Percentiles rank a stretch among this genome's conserved stretches.
Evolutionary conservation across 257 asterid species (phyloP).

Genomic region (Primulina tabacum): DNA sequence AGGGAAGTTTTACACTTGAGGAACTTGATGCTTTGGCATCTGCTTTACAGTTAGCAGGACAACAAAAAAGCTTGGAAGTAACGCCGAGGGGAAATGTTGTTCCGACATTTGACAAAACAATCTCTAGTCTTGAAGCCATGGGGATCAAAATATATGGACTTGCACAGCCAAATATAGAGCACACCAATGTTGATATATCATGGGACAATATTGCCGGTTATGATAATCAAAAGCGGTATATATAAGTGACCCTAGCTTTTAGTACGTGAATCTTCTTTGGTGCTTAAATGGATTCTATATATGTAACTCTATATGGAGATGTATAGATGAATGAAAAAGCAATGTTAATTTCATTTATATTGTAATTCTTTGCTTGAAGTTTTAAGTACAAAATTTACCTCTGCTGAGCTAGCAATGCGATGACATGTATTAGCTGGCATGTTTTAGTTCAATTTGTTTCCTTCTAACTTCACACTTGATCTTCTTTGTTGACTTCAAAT

Average conservation of each 20-base stretch:
- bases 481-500: constrained; percentile 17
- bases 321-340: constrained; percentile 15
- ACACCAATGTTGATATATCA: constrained; percentile 49
- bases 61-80: constrained; percentile 40
- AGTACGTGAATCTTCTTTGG: constrained; percentile 16
- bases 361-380: background rate
- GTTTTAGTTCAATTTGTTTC: constrained; percentile 6
- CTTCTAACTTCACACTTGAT: constrained; percentile 3
- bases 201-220: constrained; percentile 99
- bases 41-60: constrained; percentile 61
- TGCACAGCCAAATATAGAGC: constrained; percentile 40
- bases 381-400: too few relatives aligned
- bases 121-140: constrained; percentile 72
- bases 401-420: too few relatives aligned
- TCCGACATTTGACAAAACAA: constrained; percentile 52
- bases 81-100: constrained; percentile 44
- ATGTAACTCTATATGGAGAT: background rate
- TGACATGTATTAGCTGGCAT: background rate
- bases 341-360: background rate
- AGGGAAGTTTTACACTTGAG: constrained; percentile 66
- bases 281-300: constrained; percentile 13
- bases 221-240: constrained; percentile 73
- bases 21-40: constrained; percentile 87
- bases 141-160: constrained; percentile 85
- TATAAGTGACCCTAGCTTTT: constrained; percentile 18